Conservation (phyloP, 768 basidiomycete species). For the Mycena galericulata region DNA sequence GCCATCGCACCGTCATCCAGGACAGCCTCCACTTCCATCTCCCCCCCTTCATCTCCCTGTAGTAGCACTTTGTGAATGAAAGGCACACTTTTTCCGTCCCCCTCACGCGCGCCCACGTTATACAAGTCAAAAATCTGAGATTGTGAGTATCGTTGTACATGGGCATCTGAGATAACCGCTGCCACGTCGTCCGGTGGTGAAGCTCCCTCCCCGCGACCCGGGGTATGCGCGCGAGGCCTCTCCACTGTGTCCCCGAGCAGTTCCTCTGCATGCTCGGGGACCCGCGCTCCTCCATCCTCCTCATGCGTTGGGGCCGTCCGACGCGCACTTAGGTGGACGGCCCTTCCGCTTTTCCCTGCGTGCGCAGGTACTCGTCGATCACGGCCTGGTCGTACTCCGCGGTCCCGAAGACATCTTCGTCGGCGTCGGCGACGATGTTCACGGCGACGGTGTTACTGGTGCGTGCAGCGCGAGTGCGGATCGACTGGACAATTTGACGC, state of each 20-base stretch:
- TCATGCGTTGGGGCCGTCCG: slow-evolving; percentile 1
- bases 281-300: background rate
- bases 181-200: background rate
- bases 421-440: slow-evolving; percentile 3
- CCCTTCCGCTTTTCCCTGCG: slow-evolving; percentile 28
- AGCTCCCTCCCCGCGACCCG: slow-evolving; percentile 20
- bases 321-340: slow-evolving; percentile 19
- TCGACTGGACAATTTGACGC: slow-evolving; percentile 33
- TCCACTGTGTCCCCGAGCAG: slow-evolving; percentile 19
- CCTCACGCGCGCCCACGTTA: slow-evolving; percentile 8
- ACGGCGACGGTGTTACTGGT: background rate
- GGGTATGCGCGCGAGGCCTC: slow-evolving; percentile 11
- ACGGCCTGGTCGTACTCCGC: slow-evolving; percentile 12
- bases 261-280: slow-evolving; percentile 31
- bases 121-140: slow-evolving; percentile 27
- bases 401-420: slow-evolving; percentile 15
- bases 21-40: background rate
- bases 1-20: slow-evolving; percentile 35
- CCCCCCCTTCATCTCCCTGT: background rate
- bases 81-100: slow-evolving; percentile 6
- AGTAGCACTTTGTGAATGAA: slow-evolving; percentile 17
- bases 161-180: slow-evolving; percentile 21
- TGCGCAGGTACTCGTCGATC: slow-evolving; percentile 13
- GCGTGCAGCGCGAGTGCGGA: background rate
- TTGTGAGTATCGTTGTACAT: slow-evolving; percentile 3